These are phyloP conservation scores for Chlamydomonas eustigma DNA, from an alignment of 139 green algal species.

Conservation along the genomic window DNA sequence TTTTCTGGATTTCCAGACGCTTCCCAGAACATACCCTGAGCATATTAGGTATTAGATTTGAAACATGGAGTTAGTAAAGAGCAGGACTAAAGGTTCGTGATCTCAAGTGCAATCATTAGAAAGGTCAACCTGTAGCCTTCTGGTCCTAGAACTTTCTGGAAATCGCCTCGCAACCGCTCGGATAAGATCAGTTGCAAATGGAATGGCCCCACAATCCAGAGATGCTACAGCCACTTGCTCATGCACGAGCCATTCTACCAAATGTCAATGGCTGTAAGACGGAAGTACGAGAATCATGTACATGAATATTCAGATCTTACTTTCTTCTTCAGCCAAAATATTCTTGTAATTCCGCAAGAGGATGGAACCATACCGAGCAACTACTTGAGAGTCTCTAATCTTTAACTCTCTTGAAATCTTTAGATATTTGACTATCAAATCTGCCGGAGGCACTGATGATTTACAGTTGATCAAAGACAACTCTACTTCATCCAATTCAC, in stretches of 20 bases:
- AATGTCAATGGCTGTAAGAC: too few species aligned
- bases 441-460: not conserved
- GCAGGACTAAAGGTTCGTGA: not conserved
- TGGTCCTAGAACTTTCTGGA: constrained; percentile 52
- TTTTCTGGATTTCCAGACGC: not conserved
- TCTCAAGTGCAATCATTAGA: not conserved
- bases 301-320: too few species aligned
- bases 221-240: constrained; percentile 76
- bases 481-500: not conserved
- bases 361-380: constrained; percentile 52
- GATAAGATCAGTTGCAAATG: constrained; percentile 55
- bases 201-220: constrained; percentile 52
- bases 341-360: constrained; percentile 45
- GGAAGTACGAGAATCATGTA: too few species aligned
- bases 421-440: not conserved
- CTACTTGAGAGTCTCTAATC: constrained; percentile 47
- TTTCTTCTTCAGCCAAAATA: constrained; percentile 44
- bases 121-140: constrained; percentile 55
- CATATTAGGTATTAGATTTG: too few species aligned
- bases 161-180: constrained; percentile 59
- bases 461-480: not conserved
- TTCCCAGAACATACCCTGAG: constrained; percentile 12
- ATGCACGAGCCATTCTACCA: constrained; percentile 77
- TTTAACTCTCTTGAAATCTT: constrained; percentile 52
- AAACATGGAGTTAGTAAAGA: not conserved